Evolutionary conservation across 2,329 filamentous ascomycete genomes (phyloP).

Genomic region (Colletotrichum sp.): DNA sequence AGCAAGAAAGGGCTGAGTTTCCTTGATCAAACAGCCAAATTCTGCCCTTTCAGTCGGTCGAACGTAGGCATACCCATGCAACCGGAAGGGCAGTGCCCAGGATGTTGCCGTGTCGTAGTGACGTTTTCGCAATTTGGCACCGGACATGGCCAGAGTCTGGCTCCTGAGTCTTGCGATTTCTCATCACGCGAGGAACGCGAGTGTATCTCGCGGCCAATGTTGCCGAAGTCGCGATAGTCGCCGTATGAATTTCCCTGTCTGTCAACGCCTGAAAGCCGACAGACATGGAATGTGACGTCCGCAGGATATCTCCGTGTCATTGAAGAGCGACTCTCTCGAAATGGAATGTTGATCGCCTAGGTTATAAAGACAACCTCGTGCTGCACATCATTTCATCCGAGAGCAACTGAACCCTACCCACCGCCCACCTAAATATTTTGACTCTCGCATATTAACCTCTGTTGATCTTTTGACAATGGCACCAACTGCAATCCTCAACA

Average conservation of each 20-base stretch:
- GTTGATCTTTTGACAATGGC: background rate
- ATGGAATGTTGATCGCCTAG: background rate
- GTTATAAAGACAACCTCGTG: background rate
- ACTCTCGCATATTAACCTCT: background rate
- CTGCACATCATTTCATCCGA: background rate
- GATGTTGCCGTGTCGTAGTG: background rate
- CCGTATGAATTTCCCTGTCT: background rate
- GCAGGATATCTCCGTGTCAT: background rate
- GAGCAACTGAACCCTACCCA: background rate
- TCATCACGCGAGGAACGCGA: background rate
- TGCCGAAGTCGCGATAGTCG: background rate
- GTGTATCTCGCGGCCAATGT: background rate
- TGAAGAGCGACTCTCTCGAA: background rate
- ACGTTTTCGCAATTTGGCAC: background rate
- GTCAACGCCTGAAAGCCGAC: background rate
- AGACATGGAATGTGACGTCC: background rate
- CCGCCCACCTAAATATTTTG: background rate
- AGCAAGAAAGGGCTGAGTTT: background rate
- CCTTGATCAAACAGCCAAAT: background rate
- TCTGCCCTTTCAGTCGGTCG: background rate
- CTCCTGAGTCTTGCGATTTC: background rate
- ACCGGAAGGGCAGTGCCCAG: background rate
- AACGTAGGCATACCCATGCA: background rate
- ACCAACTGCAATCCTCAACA: background rate
- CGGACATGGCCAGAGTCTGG: background rate